Evolutionary conservation across 2,329 filamentous ascomycete species (phyloP).

Genomic region (Colletotrichum acutatum): DNA sequence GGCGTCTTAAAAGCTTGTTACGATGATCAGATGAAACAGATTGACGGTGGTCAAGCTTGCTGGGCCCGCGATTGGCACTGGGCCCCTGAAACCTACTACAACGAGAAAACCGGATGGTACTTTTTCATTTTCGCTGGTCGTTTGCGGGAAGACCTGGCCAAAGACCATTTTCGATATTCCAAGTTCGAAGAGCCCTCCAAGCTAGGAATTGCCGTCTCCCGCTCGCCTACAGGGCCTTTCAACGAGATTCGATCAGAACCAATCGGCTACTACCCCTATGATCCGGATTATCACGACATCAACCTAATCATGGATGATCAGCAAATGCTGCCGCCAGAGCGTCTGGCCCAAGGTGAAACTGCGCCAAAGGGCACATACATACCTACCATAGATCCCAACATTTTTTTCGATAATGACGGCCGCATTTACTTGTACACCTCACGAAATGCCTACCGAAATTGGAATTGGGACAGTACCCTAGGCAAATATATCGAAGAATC

Average conservation of each 20-base stretch:
- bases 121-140: conserved; percentile 50
- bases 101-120: conserved; percentile 49
- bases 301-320: conserved; percentile 51
- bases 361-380: conserved; percentile 50
- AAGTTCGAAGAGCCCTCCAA: conserved; percentile 49
- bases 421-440: conserved; percentile 43
- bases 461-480: conserved; percentile 47
- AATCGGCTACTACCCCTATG: conserved; percentile 48
- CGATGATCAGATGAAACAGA: conserved; percentile 41
- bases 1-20: conserved; percentile 47
- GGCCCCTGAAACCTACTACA: conserved; percentile 50
- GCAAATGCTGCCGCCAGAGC: conserved; percentile 47
- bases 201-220: conserved; percentile 48
- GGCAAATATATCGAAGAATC: conserved; percentile 51
- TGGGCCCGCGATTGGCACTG: conserved; percentile 51
- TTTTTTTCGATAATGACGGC: conserved; percentile 36
- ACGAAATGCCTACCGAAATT: conserved; percentile 49
- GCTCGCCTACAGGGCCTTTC: conserved; percentile 47
- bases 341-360: conserved; percentile 39
- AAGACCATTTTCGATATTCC: conserved; percentile 47
- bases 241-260: conserved; percentile 45
- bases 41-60: conserved; percentile 47
- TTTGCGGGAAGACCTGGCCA: conserved; percentile 45
- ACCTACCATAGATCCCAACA: conserved; percentile 41
- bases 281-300: conserved; percentile 48